Evolutionary conservation across 2,329 filamentous ascomycete species (phyloP).

Genomic region (Fonsecaea pedrosoi): DNA sequence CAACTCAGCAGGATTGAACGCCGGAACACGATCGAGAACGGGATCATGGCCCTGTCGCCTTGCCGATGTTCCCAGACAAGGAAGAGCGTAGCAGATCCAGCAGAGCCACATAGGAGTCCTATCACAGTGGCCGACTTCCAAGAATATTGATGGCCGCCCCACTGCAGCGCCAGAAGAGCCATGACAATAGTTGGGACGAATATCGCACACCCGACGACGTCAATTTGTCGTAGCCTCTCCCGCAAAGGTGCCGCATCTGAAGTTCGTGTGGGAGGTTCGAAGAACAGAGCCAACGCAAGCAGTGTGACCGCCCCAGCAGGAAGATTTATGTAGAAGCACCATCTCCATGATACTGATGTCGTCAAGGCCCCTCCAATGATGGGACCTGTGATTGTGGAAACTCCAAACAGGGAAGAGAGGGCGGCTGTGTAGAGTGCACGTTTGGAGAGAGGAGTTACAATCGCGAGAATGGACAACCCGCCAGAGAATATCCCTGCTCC

Average conservation of each 20-base stretch:
- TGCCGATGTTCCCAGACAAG: slow-evolving; percentile 35
- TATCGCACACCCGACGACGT: slow-evolving; percentile 38
- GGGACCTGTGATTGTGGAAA: slow-evolving; percentile 50
- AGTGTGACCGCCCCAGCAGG: slow-evolving; percentile 50
- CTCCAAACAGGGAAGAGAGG: slow-evolving; percentile 43
- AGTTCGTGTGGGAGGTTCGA: slow-evolving; percentile 16
- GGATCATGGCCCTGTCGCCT: slow-evolving; percentile 38
- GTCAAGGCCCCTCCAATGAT: slow-evolving; percentile 53
- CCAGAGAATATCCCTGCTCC: slow-evolving; percentile 49
- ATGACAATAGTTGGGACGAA: slow-evolving; percentile 39
- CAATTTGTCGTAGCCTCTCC: slow-evolving; percentile 33
- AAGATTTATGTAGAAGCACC: slow-evolving; percentile 53
- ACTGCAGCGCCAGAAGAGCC: slow-evolving; percentile 40
- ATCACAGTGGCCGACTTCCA: slow-evolving; percentile 40
- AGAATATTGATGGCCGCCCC: slow-evolving; percentile 38
- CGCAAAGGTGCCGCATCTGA: slow-evolving; percentile 13
- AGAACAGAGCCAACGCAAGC: slow-evolving; percentile 42
- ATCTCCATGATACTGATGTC: slow-evolving; percentile 44
- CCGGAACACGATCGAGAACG: slow-evolving; percentile 32
- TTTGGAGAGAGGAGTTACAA: slow-evolving; percentile 44
- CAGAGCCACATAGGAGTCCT: slow-evolving; percentile 41
- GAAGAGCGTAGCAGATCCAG: slow-evolving; percentile 44
- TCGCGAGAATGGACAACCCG: slow-evolving; percentile 50
- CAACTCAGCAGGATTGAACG: slow-evolving; percentile 25
- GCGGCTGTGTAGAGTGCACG: slow-evolving; percentile 46